Conservation (phyloP, 495 filamentous ascomycete species). For the Halenospora varia region DNA sequence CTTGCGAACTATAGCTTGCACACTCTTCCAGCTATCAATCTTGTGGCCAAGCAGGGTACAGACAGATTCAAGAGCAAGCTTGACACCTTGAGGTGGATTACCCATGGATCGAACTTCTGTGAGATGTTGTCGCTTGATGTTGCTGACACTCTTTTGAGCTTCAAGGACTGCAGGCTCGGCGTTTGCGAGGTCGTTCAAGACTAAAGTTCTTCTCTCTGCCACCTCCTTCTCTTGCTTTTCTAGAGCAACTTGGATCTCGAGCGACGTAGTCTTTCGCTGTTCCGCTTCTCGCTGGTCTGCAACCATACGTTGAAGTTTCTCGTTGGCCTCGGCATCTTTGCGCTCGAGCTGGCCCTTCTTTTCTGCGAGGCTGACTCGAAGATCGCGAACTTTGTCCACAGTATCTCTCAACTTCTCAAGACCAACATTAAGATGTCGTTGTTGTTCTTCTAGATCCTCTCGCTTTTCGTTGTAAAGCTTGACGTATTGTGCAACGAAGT, state of each 20-base stretch:
- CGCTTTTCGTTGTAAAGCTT: slow-evolving; percentile 97
- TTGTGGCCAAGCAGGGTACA: slow-evolving; percentile 92
- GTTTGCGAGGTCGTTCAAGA: slow-evolving; percentile 79
- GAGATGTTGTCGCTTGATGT: slow-evolving; percentile 94
- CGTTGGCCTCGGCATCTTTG: slow-evolving; percentile 93
- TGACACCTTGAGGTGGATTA: slow-evolving; percentile 83
- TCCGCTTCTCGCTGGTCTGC: slow-evolving; percentile 95
- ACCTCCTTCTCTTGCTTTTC: slow-evolving; percentile 91
- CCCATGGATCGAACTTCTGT: slow-evolving; percentile 97
- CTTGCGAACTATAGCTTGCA: slow-evolving; percentile 78
- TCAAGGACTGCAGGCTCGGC: slow-evolving; percentile 92
- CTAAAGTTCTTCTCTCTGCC: slow-evolving; percentile 74
- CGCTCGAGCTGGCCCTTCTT: slow-evolving; percentile 90
- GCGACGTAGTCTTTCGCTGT: slow-evolving; percentile 77
- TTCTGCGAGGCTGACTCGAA: slow-evolving; percentile 82
- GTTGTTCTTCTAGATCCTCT: slow-evolving; percentile 96
- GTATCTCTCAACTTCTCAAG: slow-evolving; percentile 97
- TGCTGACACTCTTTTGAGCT: slow-evolving; percentile 91
- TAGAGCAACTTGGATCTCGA: slow-evolving; percentile 82
- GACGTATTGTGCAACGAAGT: slow-evolving; percentile 98
- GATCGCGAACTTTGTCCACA: slow-evolving; percentile 93
- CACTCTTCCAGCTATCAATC: slow-evolving; percentile 82
- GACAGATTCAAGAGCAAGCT: slow-evolving; percentile 89
- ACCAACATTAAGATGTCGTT: slow-evolving; percentile 95
- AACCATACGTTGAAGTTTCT: slow-evolving; percentile 95